These are phyloP conservation scores for Toxicodendron radicans DNA, from an alignment of 345 rosid species.

Conservation along the genomic window DNA sequence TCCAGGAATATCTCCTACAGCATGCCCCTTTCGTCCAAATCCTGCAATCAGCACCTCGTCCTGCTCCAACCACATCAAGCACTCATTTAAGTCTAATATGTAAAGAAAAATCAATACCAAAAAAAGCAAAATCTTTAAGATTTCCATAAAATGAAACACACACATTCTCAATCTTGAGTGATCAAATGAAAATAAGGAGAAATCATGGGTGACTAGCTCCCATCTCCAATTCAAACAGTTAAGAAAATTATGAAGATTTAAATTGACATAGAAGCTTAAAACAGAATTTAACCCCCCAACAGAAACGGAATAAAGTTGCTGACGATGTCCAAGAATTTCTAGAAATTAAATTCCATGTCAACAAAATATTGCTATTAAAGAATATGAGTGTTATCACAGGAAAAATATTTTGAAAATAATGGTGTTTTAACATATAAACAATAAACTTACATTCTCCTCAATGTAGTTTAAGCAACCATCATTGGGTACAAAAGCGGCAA, in stretches of 20 bases:
- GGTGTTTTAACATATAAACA: background rate
- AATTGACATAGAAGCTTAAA: background rate
- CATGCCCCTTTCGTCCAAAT: slow-evolving; percentile 44
- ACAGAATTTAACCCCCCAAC: background rate
- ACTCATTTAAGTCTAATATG: background rate
- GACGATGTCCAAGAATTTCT: too few species aligned
- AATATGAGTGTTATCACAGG: background rate
- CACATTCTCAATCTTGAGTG: background rate
- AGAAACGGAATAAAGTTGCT: background rate
- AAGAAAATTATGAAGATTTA: background rate
- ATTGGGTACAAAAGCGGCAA: slow-evolving; percentile 41
- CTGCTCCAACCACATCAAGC: slow-evolving; percentile 18
- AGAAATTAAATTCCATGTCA: too few species aligned
- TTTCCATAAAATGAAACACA: background rate
- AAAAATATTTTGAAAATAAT: too few species aligned
- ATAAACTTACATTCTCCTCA: slow-evolving; percentile 38
- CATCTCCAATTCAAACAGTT: too few species aligned
- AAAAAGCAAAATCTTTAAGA: background rate
- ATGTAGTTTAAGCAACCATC: slow-evolving; percentile 48
- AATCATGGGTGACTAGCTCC: too few species aligned
- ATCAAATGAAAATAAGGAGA: too few species aligned
- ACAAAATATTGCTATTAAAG: too few species aligned
- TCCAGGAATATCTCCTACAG: slow-evolving; percentile 49
- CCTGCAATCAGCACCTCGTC: slow-evolving; percentile 48
- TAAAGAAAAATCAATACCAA: background rate